phyloP scores from a whole-genome alignment of 306 rosid genomes.

The Dryas octopetala region DNA sequence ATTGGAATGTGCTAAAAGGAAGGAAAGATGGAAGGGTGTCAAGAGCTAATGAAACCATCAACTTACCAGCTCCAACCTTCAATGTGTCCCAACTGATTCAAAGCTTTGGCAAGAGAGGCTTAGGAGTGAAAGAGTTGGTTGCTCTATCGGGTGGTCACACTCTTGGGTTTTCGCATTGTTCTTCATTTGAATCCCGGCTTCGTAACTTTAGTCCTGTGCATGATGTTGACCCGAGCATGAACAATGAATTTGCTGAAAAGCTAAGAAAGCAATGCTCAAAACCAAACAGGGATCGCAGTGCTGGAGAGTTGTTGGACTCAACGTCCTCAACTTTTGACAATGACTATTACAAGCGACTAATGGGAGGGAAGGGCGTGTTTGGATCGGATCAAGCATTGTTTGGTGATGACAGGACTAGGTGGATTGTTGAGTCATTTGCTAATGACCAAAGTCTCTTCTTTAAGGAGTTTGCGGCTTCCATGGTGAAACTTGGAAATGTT shows the following conservation, averaged over 20 bases:
- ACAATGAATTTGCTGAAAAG: conserved; percentile 42
- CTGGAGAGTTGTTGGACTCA: conserved; percentile 59
- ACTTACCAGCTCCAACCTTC: conserved; percentile 65
- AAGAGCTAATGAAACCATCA: conserved; percentile 55
- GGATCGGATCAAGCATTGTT: conserved; percentile 64
- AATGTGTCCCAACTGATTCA: conserved; percentile 52
- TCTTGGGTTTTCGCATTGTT: conserved; percentile 67
- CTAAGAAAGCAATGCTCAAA: conserved; percentile 48
- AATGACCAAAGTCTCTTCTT: conserved; percentile 59
- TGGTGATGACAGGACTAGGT: conserved; percentile 54
- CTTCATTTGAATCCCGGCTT: conserved; percentile 54
- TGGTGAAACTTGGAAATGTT: conserved; percentile 67
- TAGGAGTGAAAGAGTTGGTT: conserved; percentile 61
- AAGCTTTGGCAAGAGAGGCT: conserved; percentile 61
- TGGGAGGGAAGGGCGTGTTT: conserved; percentile 57
- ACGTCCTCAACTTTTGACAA: conserved; percentile 74
- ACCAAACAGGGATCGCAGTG: conserved; percentile 39
- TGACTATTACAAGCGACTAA: conserved; percentile 50
- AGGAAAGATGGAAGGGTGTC: conserved; percentile 78
- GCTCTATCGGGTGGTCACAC: conserved; percentile 82
- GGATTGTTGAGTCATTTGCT: conserved; percentile 71
- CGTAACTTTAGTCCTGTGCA: conserved; percentile 43
- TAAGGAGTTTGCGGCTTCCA: conserved; percentile 55
- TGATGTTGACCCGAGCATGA: conserved; percentile 56
- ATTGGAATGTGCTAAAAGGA: conserved; percentile 68